These are phyloP conservation scores for Caryopteris hybrid DNA, from an alignment of 305 asterid genomes.

Conservation along the genomic window DNA sequence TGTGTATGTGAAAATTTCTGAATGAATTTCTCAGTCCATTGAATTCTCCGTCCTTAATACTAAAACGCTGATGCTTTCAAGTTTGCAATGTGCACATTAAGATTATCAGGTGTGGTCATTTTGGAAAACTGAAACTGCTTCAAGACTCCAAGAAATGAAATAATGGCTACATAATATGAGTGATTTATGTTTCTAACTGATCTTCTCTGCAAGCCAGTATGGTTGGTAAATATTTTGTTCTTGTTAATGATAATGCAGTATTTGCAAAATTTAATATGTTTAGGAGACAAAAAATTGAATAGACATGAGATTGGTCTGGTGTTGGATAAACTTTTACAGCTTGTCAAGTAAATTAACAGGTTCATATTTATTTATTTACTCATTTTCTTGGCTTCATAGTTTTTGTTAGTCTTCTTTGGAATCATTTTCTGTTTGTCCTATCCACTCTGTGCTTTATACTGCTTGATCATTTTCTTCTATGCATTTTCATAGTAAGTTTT, in stretches of 20 bases:
- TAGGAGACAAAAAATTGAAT: background rate
- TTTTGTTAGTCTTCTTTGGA: background rate
- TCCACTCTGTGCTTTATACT: background rate
- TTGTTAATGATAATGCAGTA: background rate
- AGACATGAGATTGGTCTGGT: background rate
- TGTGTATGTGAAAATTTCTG: slow-evolving; percentile 35
- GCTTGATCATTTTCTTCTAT: slow-evolving; percentile 5
- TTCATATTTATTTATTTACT: background rate
- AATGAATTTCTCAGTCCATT: slow-evolving; percentile 8
- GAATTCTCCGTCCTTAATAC: background rate
- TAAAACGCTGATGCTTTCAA: background rate
- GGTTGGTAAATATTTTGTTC: slow-evolving; percentile 6
- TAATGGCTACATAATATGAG: too few relatives aligned
- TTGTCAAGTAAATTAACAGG: background rate
- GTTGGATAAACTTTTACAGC: background rate
- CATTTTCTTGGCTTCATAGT: background rate
- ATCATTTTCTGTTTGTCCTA: background rate
- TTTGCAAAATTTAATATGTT: background rate
- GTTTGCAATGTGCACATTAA: slow-evolving; percentile 2
- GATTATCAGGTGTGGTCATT: background rate
- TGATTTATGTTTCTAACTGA: background rate
- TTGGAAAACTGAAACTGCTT: slow-evolving; percentile 10
- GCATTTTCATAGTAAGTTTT: background rate
- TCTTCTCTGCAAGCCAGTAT: background rate
- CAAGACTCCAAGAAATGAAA: slow-evolving; percentile 8